Evolutionary conservation across 129 eudicot genomes (phyloP).

Genomic region (Heracleum sosnowskyi): DNA sequence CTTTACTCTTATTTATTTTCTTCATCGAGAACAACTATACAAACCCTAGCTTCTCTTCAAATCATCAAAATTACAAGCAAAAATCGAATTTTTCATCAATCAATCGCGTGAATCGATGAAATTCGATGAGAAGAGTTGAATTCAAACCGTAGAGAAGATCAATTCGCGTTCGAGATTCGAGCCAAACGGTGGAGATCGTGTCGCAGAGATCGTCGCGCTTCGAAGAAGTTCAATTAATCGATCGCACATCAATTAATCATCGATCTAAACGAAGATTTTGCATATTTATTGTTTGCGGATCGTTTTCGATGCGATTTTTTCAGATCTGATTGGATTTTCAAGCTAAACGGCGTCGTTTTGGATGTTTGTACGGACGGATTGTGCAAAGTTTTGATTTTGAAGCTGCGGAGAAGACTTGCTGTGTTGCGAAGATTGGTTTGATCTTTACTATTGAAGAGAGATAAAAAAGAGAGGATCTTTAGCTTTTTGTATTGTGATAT

Average conservation of each 20-base stretch:
- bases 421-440: conserved; percentile 5
- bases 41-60: background rate
- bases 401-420: background rate
- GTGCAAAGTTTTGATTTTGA: background rate
- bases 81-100: background rate
- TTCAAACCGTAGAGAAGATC: background rate
- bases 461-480: background rate
- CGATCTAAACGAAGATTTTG: background rate
- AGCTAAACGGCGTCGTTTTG: background rate
- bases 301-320: background rate
- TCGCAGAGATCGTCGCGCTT: background rate
- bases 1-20: too few relatives aligned
- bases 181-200: background rate
- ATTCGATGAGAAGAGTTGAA: background rate
- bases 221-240: background rate
- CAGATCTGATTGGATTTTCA: background rate
- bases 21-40: background rate
- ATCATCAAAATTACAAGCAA: background rate
- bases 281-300: background rate
- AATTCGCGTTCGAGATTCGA: background rate
- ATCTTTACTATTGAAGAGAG: conserved; percentile 4
- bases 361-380: background rate
- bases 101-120: background rate
- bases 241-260: background rate
- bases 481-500: background rate